phyloP scores from a whole-genome alignment of 1,284 basidiomycete genomes.

The Cryptococcus sp. region DNA sequence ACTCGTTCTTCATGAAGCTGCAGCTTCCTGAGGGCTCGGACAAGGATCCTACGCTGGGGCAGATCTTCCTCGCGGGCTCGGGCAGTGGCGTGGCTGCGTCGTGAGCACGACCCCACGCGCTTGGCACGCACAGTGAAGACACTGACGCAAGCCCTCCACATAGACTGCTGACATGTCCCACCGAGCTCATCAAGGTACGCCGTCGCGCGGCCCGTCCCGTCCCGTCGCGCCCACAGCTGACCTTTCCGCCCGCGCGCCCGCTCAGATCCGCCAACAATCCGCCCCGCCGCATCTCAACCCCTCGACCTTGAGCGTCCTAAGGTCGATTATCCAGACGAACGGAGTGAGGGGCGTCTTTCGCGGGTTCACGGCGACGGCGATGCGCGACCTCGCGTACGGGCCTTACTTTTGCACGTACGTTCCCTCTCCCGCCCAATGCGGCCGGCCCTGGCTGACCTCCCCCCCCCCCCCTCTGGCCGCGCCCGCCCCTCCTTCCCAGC shows the following conservation, averaged over 20 bases:
- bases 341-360: conserved; percentile 72
- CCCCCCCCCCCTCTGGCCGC: neutral
- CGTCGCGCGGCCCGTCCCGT: too few relatives aligned
- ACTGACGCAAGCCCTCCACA: neutral
- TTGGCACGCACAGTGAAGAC: neutral
- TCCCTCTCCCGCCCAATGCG: neutral
- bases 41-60: conserved; percentile 47
- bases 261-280: conserved; percentile 67
- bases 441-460: neutral
- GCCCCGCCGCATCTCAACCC: conserved; percentile 47
- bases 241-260: neutral
- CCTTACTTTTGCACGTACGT: conserved; percentile 73
- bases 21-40: conserved; percentile 25
- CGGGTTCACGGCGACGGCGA: conserved; percentile 65
- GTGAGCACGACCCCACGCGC: conserved; percentile 53
- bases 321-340: conserved; percentile 56
- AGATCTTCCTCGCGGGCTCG: conserved; percentile 71
- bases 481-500: conserved; percentile 17
- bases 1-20: conserved; percentile 46
- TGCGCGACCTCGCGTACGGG: conserved; percentile 74
- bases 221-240: neutral
- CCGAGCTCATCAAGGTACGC: conserved; percentile 69
- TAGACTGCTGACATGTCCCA: conserved; percentile 73
- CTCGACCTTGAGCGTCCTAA: conserved; percentile 56
- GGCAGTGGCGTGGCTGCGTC: conserved; percentile 72